Conservation (phyloP, 2,329 filamentous ascomycete species). For the Nemania bipapillata region DNA sequence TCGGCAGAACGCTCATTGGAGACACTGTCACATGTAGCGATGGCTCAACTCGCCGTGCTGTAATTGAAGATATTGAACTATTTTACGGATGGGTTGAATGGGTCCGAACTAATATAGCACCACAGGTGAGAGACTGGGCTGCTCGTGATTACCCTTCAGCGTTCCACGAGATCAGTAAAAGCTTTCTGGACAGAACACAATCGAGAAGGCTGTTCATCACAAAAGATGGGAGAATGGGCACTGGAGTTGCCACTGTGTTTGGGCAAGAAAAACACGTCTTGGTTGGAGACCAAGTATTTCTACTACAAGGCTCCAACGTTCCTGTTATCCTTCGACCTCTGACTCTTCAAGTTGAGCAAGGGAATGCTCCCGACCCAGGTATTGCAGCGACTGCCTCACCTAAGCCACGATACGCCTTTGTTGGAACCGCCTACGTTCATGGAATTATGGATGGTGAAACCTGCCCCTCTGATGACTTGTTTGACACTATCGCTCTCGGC, state of each 20-base stretch:
- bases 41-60: slow-evolving; percentile 1
- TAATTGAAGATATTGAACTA: not conserved
- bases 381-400: not conserved
- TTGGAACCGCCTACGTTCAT: slow-evolving; percentile 3
- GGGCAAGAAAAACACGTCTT: not conserved
- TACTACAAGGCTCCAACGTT: not conserved
- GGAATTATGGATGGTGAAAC: not conserved
- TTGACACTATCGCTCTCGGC: not conserved
- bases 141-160: not conserved
- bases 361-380: not conserved
- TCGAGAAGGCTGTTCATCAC: slow-evolving; percentile 1
- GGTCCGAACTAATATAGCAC: not conserved
- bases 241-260: not conserved
- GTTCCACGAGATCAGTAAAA: not conserved
- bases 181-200: slow-evolving; percentile 1
- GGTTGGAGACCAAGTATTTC: slow-evolving; percentile 3
- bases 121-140: not conserved
- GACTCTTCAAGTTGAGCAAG: not conserved
- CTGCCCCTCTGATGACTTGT: not conserved
- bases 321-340: slow-evolving; percentile 1
- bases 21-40: slow-evolving; percentile 4
- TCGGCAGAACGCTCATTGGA: slow-evolving; percentile 4
- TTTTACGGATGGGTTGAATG: not conserved
- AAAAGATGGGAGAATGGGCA: not conserved
- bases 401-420: not conserved